Conservation (phyloP, 2,329 filamentous ascomycete species). For the Colletotrichum incanum region DNA sequence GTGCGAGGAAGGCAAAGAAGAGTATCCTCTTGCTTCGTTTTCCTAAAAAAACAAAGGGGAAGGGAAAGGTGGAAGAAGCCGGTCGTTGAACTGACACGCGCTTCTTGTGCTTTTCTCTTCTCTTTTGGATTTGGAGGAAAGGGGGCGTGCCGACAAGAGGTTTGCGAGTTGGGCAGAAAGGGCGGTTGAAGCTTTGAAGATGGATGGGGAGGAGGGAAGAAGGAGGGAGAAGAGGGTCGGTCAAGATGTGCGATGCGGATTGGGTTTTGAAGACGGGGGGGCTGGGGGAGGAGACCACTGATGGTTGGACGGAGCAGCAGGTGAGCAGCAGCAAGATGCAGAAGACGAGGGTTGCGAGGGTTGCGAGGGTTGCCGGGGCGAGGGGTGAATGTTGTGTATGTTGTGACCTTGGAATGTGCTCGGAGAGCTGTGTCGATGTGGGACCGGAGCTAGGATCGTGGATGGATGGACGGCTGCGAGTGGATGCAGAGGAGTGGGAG, state of each 20-base stretch:
- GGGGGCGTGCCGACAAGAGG: slow-evolving; percentile 21
- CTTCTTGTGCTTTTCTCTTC: slow-evolving; percentile 45
- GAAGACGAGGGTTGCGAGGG: slow-evolving; percentile 38
- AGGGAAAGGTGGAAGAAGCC: slow-evolving; percentile 55
- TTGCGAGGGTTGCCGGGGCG: slow-evolving; percentile 43
- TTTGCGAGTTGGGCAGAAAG: slow-evolving; percentile 32
- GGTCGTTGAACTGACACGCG: slow-evolving; percentile 42
- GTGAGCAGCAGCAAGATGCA: slow-evolving; percentile 21
- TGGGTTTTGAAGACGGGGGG: slow-evolving; percentile 47
- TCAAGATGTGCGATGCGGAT: slow-evolving; percentile 44
- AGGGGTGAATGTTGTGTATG: slow-evolving; percentile 12
- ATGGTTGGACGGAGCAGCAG: slow-evolving; percentile 40
- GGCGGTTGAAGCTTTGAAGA: slow-evolving; percentile 41
- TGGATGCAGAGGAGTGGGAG: slow-evolving; percentile 47
- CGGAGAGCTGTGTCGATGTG: slow-evolving; percentile 42
- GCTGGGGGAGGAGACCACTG: slow-evolving; percentile 25
- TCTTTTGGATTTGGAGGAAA: slow-evolving; percentile 43
- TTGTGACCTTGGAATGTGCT: slow-evolving; percentile 39
- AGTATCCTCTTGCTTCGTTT: slow-evolving; percentile 77
- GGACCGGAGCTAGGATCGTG: slow-evolving; percentile 17
- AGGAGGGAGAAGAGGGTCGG: slow-evolving; percentile 43
- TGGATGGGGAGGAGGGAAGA: slow-evolving; percentile 42
- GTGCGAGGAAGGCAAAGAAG: slow-evolving; percentile 78
- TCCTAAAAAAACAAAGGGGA: slow-evolving; percentile 70
- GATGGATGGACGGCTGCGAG: slow-evolving; percentile 28